phyloP scores from a whole-genome alignment of 805 yeast species.

The Starmerella bombi region DNA sequence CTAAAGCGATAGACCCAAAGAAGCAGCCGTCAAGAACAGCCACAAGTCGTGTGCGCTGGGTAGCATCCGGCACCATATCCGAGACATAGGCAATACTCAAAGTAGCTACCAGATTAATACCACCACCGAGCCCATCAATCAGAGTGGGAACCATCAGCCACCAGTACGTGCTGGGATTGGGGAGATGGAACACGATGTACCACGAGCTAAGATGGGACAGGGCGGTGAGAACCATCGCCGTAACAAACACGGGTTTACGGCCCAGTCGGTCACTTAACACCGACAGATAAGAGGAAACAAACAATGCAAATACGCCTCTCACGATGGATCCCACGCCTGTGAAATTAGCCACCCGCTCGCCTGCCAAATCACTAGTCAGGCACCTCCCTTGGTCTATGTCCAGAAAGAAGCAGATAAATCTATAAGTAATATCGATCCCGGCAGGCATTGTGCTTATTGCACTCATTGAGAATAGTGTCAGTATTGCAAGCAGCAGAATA shows the following conservation, averaged over 20 bases:
- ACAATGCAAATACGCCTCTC: conserved; percentile 11
- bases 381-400: conserved; percentile 14
- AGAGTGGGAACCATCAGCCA: conserved; percentile 19
- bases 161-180: conserved; percentile 16
- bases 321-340: conserved; percentile 12
- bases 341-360: conserved; percentile 16
- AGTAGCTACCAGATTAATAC: conserved; percentile 11
- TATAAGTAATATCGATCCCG: conserved; percentile 18
- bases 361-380: conserved; percentile 13
- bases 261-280: conserved; percentile 20
- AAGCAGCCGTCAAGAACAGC: conserved; percentile 19
- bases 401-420: conserved; percentile 17
- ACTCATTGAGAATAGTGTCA: conserved; percentile 8
- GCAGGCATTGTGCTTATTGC: conserved; percentile 17
- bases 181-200: conserved; percentile 19
- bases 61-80: conserved; percentile 19
- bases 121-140: conserved; percentile 20
- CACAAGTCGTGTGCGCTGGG: conserved; percentile 16
- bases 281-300: conserved; percentile 16
- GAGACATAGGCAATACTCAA: conserved; percentile 20
- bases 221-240: conserved; percentile 10
- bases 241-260: conserved; percentile 18
- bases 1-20: conserved; percentile 18
- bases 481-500: conserved; percentile 8
- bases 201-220: conserved; percentile 14